These are phyloP conservation scores for Pichia sp. DNA, from an alignment of 1,139 yeast genomes.

Conservation along the genomic window DNA sequence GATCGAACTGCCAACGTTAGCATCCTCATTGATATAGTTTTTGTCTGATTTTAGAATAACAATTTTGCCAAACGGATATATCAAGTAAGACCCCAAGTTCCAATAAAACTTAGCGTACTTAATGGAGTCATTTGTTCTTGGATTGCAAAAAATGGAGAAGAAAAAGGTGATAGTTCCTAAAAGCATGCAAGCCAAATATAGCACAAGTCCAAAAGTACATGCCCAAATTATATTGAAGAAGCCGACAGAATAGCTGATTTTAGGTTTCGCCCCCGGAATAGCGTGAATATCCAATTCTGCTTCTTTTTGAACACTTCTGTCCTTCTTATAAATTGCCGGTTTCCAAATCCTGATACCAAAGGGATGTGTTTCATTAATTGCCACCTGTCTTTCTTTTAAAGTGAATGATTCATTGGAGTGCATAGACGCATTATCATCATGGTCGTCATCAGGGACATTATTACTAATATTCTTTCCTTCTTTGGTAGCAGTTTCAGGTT, in stretches of 20 bases:
- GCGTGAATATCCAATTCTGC: constrained; percentile 92
- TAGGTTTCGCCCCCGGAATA: constrained; percentile 48
- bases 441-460: constrained; percentile 26
- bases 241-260: constrained; percentile 59
- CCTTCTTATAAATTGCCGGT: constrained; percentile 91
- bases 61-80: constrained; percentile 86
- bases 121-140: constrained; percentile 35
- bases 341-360: constrained; percentile 98
- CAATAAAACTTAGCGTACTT: constrained; percentile 60
- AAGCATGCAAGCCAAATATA: constrained; percentile 48
- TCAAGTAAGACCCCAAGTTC: constrained; percentile 63
- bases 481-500: background rate
- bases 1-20: constrained; percentile 79
- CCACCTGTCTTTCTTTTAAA: constrained; percentile 89
- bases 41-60: constrained; percentile 76
- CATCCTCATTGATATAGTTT: constrained; percentile 81
- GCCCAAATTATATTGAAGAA: constrained; percentile 79
- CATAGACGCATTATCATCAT: constrained; percentile 41
- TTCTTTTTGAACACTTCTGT: constrained; percentile 83
- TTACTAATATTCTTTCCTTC: background rate
- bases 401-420: constrained; percentile 76
- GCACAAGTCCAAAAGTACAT: constrained; percentile 60
- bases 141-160: constrained; percentile 41
- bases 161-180: constrained; percentile 40
- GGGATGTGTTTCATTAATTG: constrained; percentile 94